Evolutionary conservation across 2,329 filamentous ascomycete genomes (phyloP), one percentile per base, ranked within the genome.

Genomic region (Hortaea sp.): DNA sequence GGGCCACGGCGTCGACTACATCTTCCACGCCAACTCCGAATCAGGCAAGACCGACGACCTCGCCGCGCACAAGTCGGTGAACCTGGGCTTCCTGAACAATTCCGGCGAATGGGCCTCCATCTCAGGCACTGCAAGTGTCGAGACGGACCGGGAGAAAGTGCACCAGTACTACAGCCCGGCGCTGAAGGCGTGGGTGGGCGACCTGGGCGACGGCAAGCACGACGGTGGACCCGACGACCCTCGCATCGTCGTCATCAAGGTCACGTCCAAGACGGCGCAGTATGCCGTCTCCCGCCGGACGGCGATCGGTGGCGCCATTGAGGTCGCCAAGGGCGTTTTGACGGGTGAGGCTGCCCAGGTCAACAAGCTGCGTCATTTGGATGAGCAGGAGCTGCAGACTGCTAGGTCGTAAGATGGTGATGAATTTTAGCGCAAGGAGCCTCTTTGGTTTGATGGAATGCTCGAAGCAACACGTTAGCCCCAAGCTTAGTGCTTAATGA

Each of bases 11-110:
- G 75, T 88, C 47, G 88, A 94, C 63, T 77, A 92, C 47, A 77
- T 94, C 65, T 94, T 94, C 76, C 84, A 92, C 72, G 88, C 88
- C 61, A 94, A 94, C 73, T 88, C 86, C 52, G 85, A 90, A 64
- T 88, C 85, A 7, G 81, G 86, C 69, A 94, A 95, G 75, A 88
- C 86, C 5, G 77, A 87, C 65, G 88, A 94, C 60, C 75, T 94
- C 38, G 73, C 78, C 47, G 71, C 73, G 47, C 82, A 94, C 65
- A 71, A 82, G 0, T 77, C 85, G 56, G 76, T 88, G 70, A 94
- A 94, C 70, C 75, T 94, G 53, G 78, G 83, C 41, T 94, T 94
- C 73, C 74, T 90, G 56, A 58, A 63, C 52, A 66, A 67, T 53
- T 78, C 78, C 2, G 86, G 88, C 55, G 82, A 90, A 65, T 95